Base-by-base conservation (phyloP, 345 rosid species). In the Gynandropsis gynandra region DNA sequence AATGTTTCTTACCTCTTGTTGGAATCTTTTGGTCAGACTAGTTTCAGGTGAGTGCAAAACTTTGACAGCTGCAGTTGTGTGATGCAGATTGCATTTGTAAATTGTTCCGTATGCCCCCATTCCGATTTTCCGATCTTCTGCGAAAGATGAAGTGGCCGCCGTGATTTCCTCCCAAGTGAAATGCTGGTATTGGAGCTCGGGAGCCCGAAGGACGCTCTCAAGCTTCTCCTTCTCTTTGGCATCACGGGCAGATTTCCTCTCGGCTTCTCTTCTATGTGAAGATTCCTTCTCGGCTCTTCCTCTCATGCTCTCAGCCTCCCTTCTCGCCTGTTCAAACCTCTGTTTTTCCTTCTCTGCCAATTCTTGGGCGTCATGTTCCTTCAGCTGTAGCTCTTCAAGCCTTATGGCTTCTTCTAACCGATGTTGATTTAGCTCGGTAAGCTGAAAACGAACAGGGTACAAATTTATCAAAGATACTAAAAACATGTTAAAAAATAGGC, bases 221-320 rank as follows among this genome's bases (percentile, higher is more conserved):
- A 83, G 69, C 56, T 56, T 83, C 39, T 78, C 78, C 42, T 68
- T 86, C 60, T 78, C 90, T 72, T 62, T 86, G 18, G 66, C 74
- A 32, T 73, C 75, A 3, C 8, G 69, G 43, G 5, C 53, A 32
- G 83, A 80, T 67, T 70, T 65, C 64, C 61, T 64, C 70, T 81
- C 80, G 0, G 76, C 84, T 31, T 65, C 72, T 71, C 24, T 57
- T 62, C 74, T 79, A 41, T 59, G 61, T 14, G 74, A 42, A 47
- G 80, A 81, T 66, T 79, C 95, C 62, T 35, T 66, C 20, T 78
- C 72, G 4, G 73, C 74, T 44, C 62, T 24, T 4, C 12, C 27
- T 59, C 54, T 76, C 44, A 56, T 31, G 42, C 50, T 11, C 35
- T 60, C 69, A 3, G 66, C 87, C 73, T 74, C 87, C 49, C 15